Evolutionary conservation across 2,329 filamentous ascomycete species (phyloP), one percentile per base, ranked within the genome.

Genomic region (Ophiostoma novo-ulmi): DNA sequence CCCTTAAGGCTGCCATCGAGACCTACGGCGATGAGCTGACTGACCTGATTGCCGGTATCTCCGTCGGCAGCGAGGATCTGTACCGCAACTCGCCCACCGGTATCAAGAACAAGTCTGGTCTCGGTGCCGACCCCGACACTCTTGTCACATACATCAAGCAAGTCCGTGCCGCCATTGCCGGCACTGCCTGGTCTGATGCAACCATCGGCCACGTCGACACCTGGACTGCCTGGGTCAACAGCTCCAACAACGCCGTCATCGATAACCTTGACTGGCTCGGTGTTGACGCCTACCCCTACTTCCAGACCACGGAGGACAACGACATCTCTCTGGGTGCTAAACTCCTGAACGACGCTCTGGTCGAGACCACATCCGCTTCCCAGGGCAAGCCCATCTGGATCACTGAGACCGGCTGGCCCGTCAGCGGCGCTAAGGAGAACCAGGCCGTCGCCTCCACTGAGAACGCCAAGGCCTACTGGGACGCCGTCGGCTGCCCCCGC

Each of bases 401-500:
- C 73, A 95, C 93, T 38, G 93, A 97, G 85, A 95, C 92, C 20
- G 93, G 93, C 74, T 95, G 91, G 88, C 93, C 93, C 67, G 88
- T 93, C 69, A 88, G 84, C 76, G 93, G 93, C 70, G 81, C 85
- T 74, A 84, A 81, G 1, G 80, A 85, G 73, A 88, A 88, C 75
- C 78, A 86, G 67, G 91, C 87, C 58, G 84, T 90, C 11, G 83
- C 93, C 6, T 88, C 83, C 48, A 73, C 81, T 41, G 81, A 84
- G 69, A 94, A 94, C 77, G 92, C 93, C 63, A 84, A 91, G 82
- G 85, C 80, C n/a, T 97, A 88, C 85, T 97, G 92, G 91, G 84
- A 91, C 75, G 82, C 90, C 65, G 90, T 94, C 69, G 91, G 88
- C 69, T 97, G 93, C 84, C 82, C 85, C 70, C 80, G 89, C 72